Base-by-base conservation (phyloP, 2,329 filamentous ascomycete species). In the Paraphoma chrysanthemicola region DNA sequence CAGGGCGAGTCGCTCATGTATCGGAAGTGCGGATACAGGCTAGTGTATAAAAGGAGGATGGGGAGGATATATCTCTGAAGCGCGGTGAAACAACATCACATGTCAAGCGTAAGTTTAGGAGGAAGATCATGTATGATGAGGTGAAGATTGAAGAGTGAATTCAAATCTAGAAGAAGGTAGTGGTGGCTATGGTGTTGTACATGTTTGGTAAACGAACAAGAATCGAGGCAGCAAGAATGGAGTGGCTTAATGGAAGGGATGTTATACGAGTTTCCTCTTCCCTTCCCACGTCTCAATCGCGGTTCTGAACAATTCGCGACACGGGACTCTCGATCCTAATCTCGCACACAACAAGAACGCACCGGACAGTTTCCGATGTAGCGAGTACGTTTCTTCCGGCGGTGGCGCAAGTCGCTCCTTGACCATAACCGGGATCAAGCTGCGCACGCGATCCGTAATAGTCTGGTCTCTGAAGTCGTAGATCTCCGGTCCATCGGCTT, bases 381-480 rank as follows among this genome's bases (percentile, higher is more conserved):
- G 79, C 74, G 90, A 94, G 73, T 99, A 99, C 50, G 95, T 99
- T 82, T 99, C 95, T 79, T 99, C 96, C 0, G 95, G 95, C 23
- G 96, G 95, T 23, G 95, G 94, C 14, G 92, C 88, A 17, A 99
- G 80, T 36, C 95, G 82, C 81, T 99, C 95, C 54, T 87, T 86
- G 45, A 99, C 83, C 95, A 99, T 99, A 51, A 96, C 81, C 14
- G 95, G 95, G 64, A 99, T 98, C 51, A 96, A 83, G 3, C 83
- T 85, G 69, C 93, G 88, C 54, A 99, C 94, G 44, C 96, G 85
- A 71, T 98, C 93, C 1, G 95, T 99, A 66, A 99, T 98, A 1
- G 94, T 99, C 81, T 99, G 95, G 70, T 94, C 88, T 57, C 86
- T 82, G 77, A 99, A 99, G 75, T 99, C 92, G 75, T 99, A 99